Evolutionary conservation across 306 rosid species (phyloP), one percentile per base, ranked within the genome.

Genomic region (Acacia melanoxylon): DNA sequence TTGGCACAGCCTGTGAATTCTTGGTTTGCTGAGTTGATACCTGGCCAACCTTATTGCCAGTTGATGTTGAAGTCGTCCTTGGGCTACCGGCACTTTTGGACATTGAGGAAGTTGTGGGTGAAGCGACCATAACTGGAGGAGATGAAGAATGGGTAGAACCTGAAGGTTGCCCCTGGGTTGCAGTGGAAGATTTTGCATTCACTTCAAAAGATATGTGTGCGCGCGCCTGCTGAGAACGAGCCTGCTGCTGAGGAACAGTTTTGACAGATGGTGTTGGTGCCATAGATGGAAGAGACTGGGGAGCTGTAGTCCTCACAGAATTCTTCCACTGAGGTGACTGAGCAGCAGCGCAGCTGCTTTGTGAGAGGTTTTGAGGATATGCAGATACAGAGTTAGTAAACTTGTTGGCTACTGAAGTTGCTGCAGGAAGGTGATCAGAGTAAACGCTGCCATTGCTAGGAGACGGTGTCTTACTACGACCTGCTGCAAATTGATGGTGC

Each of bases 291-390:
- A 83, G 81, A 52, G 75, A 24, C 58, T 91, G 91, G 24, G 98
- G 79, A 58, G 91, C 74, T 54, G 79, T 76, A 68, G 89, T 72
- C 89, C 94, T 87, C 17, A 67, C 81, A 79, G 97, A 78, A 84
- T 81, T 96, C 82, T 96, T 96, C 99, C 98, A 94, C 86, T 92
- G 99, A 74, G 97, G 80, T 70, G 97, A 90, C 68, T 96, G 98
- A 66, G 91, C 79, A 71, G 92, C 91, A 73, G 90, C 82, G 89
- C 83, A 81, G 83, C 84, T 85, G 83, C 58, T 84, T 80, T 92
- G 98, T 68, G 86, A 90, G 51, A 93, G 90, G 88, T 89, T 91
- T 82, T 88, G 97, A 40, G 94, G 89, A 81, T 91, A 93, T 1
- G 91, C 81, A 16, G 98, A 89, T 16, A 91, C 81, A 19, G 94